Percentiles rank a stretch among this genome's conserved stretches.
phyloP scores from a whole-genome alignment of 2,329 filamentous ascomycete genomes.

The Colletotrichum sp. region DNA sequence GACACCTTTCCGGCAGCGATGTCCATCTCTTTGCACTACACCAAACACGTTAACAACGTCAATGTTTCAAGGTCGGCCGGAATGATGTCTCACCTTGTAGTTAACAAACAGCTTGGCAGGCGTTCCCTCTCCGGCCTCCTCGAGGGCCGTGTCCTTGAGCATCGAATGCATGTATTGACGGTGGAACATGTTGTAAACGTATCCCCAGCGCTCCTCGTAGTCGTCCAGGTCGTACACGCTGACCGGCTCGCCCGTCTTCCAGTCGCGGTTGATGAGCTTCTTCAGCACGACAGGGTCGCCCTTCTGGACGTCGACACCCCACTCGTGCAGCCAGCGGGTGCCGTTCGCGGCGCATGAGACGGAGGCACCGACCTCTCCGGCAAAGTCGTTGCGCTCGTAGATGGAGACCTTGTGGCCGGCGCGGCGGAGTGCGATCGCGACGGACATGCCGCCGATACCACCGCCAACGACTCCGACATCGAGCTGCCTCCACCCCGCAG shows the following conservation, averaged over 20 bases:
- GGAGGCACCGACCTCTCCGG: conserved; percentile 71
- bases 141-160: conserved; percentile 65
- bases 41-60: background rate
- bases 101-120: conserved; percentile 63
- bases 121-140: conserved; percentile 55
- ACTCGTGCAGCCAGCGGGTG: conserved; percentile 72
- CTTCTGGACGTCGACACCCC: conserved; percentile 67
- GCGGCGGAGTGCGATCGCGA: conserved; percentile 50
- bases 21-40: conserved; percentile 56
- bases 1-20: conserved; percentile 51
- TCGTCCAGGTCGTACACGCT: conserved; percentile 69
- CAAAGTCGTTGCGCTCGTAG: conserved; percentile 71
- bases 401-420: conserved; percentile 59
- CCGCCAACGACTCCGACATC: conserved; percentile 50
- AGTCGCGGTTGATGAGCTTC: conserved; percentile 73
- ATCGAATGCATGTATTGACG: conserved; percentile 72
- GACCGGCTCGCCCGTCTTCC: conserved; percentile 70
- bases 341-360: conserved; percentile 74
- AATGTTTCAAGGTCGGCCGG: fast-evolving
- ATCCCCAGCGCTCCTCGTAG: conserved; percentile 70
- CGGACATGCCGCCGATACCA: conserved; percentile 53
- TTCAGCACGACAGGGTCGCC: conserved; percentile 70
- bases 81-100: conserved; percentile 45
- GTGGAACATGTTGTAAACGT: conserved; percentile 74
- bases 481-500: conserved; percentile 47